Evolutionary conservation across 371 early-diverging fungal genomes (phyloP), one percentile per base, ranked within the genome.

Genomic region (Apophysomyces variabilis): DNA sequence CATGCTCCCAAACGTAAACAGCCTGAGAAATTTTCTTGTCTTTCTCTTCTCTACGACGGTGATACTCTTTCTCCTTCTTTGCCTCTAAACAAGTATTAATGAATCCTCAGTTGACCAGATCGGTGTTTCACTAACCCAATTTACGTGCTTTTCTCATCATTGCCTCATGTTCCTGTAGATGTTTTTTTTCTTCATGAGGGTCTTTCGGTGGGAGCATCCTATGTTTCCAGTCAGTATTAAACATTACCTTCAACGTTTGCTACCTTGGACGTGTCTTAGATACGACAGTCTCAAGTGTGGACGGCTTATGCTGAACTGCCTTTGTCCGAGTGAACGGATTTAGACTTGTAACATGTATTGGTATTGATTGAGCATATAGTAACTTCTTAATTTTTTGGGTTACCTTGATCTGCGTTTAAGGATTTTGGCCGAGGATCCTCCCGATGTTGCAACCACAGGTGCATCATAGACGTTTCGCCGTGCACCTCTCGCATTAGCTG

Each of bases 191-290:
- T 64, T 83, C 84, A 16, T 68, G 63, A 14, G 79, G 81, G 50
- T 80, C 67, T 64, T 83, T 83, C 9, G 84, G 84, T 46, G 84
- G 84, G 0, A 83, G 66, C 76, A 74, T 80, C 45, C 84, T 79
- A 61, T 21, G 21, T 32, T 7, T 50, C 54, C 54, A 5, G 7
- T 50, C 21, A 18, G 9, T 21, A 14, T 26, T 26, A 26, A 26
- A 26, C 32, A 26, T 26, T 26, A 26, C 32, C 1, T 3, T 26
- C 3, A 26, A 43, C 8, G 26, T 47, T 11, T 16, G 37, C 50
- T 76, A 81, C 82, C 76, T 75, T 56, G 83, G 83, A 5, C 84
- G 71, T 43, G 84, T 83, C 58, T 80, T 83, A 35, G 84, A 83
- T 35, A 83, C 62, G 0, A 77, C 79, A 7, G 79, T 45, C 68